Base-by-base conservation (phyloP, 768 basidiomycete species). In the Boletellus emodensis region DNA sequence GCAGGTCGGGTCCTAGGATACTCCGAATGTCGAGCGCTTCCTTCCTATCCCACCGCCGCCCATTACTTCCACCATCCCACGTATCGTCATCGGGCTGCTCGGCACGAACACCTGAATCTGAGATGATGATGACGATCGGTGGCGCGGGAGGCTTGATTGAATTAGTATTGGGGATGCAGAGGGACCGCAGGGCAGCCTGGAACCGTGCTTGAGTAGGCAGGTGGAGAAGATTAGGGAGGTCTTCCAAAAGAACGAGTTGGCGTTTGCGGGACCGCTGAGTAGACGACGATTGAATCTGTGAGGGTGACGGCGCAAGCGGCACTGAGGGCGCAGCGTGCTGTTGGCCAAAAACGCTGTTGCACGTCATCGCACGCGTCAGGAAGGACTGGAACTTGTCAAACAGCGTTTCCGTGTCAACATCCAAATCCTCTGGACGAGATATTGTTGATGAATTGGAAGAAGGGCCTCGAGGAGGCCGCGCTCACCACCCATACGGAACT, bases 221-320 rank as follows among this genome's bases (percentile, higher is more conserved):
- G 68, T 93, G 91, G 5, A 91, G 72, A 48, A 97, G 81, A 62
- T 98, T 97, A 0, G 95, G 96, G 1, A 99, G 77, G 49, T 94
- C 89, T 68, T 94, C 91, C 8, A 96, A 73, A 4, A 97, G 81
- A 46, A 97, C 77, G 6, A 94, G 61, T 32, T 83, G 82, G 0
- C 76, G 78, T 55, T 70, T 71, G 44, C 52, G 46, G 26, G 49
- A 43, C 49, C 30, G 44, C 17, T 39, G 52, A 2, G 40, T 13
- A 10, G 49, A 37, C 17, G 49, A 34, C 17, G 49, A 15, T 34
- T 24, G 51, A 20, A 39, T 13, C 24, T 48, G 50, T 12, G 50
- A 59, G 28, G 6, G 22, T 42, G 49, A 35, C 5, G 32, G 30
- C 28, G 51, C 49, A 33, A 43, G 44, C 17, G 50, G 44, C 4